Evolutionary conservation across 2,329 filamentous ascomycete species (phyloP), one percentile per base, ranked within the genome.

Genomic region (Alternaria postmessia): DNA sequence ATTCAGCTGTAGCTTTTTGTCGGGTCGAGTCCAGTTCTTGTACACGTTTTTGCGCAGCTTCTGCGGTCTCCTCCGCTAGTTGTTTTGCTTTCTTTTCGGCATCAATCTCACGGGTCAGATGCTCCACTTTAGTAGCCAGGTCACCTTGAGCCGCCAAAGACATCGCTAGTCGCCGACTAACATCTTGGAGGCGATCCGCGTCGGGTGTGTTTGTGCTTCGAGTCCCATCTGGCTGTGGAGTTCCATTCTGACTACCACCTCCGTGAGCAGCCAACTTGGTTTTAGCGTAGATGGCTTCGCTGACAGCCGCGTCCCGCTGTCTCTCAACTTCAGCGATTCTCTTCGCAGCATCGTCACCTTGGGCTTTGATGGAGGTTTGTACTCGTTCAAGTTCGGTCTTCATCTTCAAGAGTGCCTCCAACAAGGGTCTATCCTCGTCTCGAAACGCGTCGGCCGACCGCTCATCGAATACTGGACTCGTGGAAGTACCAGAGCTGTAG

Each of bases 401-500:
- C 93, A 99, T 97, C 20, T 91, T 90, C 57, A 99, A 82, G 49
- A 99, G 86, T 7, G 95, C 95, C 78, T 99, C 95, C 42, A 99
- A 89, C 8, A 99, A 81, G 4, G 94, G 93, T 67, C 91, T 91
- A 71, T 99, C 95, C 62, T 97, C 93, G 56, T 99, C 95, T 54
- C 91, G 90, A 73, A 99, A 94, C 0, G 89, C 89, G 67, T 96
- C 93, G 3, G 89, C 85, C 0, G 86, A 85, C 61, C 91, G 88
- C 67, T 91, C 89, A 64, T 98, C 94, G 24, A 97, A 82, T 0
- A 88, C 84, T 14, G 92, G 89, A 72, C 87, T 91, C 26, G 88
- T 86, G 1, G 89, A 88, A 3, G 88, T 83, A 63, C 87, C 93
- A 16, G 92, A 87, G 7, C 88, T 85, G 73, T 98, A 99, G 5